These are phyloP conservation scores for Discostella stelligeroides DNA, from an alignment of 108 stramenopile species.

Conservation along the genomic window DNA sequence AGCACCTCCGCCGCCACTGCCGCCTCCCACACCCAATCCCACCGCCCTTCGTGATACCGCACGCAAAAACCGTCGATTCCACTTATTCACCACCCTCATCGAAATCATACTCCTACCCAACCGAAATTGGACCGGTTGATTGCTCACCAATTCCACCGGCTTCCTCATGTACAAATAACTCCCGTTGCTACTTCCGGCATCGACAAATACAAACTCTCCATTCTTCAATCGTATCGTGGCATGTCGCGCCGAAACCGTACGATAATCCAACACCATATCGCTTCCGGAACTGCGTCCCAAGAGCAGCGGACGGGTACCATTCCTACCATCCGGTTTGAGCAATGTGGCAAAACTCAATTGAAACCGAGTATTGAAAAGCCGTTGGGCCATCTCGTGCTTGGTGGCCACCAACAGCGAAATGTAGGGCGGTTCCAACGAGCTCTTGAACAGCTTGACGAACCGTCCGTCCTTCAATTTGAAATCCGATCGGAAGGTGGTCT, in stretches of 20 bases:
- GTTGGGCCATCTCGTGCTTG: conserved; percentile 94
- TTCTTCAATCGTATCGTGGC: conserved; percentile 89
- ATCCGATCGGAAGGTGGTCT: conserved; percentile 95
- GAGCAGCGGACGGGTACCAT: conserved; percentile 86
- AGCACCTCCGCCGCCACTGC: conserved; percentile 11
- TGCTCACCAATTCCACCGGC: conserved; percentile 83
- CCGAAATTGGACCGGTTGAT: conserved; percentile 83
- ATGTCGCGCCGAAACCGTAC: conserved; percentile 90
- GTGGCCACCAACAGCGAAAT: conserved; percentile 95
- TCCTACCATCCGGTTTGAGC: conserved; percentile 88
- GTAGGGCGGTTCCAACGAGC: conserved; percentile 93
- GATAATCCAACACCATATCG: conserved; percentile 97
- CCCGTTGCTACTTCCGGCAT: conserved; percentile 90
- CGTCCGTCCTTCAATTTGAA: conserved; percentile 92
- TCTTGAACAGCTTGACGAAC: conserved; percentile 90
- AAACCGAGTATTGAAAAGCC: conserved; percentile 95
- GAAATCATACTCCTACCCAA: conserved; percentile 87
- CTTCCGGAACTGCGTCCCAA: conserved; percentile 93
- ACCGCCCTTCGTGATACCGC: conserved; percentile 71
- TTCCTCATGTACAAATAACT: conserved; percentile 84
- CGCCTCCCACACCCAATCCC: conserved; percentile 8
- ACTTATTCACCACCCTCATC: conserved; percentile 90
- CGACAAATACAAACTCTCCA: conserved; percentile 90
- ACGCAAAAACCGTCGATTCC: conserved; percentile 78
- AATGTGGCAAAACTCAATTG: conserved; percentile 93